phyloP scores from a whole-genome alignment of 83 land plant species.

The Picea mariana region DNA sequence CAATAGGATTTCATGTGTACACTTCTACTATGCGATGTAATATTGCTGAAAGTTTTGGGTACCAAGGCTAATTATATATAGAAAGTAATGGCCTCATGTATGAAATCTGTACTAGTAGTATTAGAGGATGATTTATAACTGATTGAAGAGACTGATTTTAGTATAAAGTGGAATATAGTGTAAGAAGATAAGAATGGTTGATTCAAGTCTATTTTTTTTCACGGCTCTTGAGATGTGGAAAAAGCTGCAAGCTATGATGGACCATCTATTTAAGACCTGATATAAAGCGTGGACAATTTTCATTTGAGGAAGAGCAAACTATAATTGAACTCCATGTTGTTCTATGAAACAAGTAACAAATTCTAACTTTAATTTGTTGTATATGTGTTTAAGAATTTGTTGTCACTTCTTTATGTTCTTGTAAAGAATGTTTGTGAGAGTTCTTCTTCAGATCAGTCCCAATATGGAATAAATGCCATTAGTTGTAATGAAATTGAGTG shows the following conservation, averaged over 20 bases:
- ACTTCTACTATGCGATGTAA: background rate
- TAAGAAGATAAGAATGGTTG: background rate
- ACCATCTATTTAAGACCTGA: constrained; percentile 13
- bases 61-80: too few relatives aligned
- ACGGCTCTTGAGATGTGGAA: constrained; percentile 15
- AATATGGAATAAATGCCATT: too few relatives aligned
- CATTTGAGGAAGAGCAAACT: background rate
- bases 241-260: constrained; percentile 13
- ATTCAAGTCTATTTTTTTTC: background rate
- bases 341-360: constrained; percentile 9
- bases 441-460: too few relatives aligned
- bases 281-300: constrained; percentile 8
- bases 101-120: too few relatives aligned
- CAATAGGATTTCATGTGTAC: too few relatives aligned
- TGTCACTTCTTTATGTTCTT: too few relatives aligned
- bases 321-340: constrained; percentile 13
- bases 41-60: background rate
- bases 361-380: background rate
- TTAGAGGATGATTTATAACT: too few relatives aligned
- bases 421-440: too few relatives aligned
- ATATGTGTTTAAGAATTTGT: background rate
- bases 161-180: too few relatives aligned
- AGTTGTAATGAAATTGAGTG: too few relatives aligned
- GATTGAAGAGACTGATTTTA: too few relatives aligned
- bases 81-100: too few relatives aligned